Evolutionary conservation across 768 basidiomycete genomes (phyloP).

Genomic region (Mycena albidolilacea): DNA sequence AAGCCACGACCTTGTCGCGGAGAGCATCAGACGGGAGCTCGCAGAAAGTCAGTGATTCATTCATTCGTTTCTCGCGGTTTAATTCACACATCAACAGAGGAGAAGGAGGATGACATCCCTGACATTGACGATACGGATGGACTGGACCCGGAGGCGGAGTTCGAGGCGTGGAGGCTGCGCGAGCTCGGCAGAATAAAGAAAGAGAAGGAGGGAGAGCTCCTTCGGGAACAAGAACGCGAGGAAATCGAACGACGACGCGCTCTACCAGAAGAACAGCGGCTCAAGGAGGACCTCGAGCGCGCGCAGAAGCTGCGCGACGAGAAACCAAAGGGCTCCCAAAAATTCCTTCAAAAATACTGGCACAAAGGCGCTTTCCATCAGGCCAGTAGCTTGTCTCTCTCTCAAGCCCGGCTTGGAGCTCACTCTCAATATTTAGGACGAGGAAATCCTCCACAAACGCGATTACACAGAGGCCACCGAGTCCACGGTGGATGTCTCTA

Average conservation of each 20-base stretch:
- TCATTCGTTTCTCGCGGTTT: conserved; percentile 10
- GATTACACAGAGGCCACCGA: conserved; percentile 94
- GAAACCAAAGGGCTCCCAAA: conserved; percentile 92
- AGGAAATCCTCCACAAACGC: conserved; percentile 85
- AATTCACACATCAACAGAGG: conserved; percentile 67
- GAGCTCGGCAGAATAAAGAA: conserved; percentile 94
- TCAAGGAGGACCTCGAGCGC: conserved; percentile 92
- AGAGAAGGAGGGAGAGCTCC: conserved; percentile 91
- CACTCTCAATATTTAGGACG: conserved; percentile 69
- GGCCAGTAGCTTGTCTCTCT: conserved; percentile 56
- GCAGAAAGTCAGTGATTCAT: conserved; percentile 80
- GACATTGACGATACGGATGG: conserved; percentile 98
- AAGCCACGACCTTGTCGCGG: conserved; percentile 93
- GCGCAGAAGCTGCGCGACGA: conserved; percentile 88
- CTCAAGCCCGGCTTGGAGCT: background rate
- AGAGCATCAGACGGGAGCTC: conserved; percentile 92
- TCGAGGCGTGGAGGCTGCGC: conserved; percentile 96
- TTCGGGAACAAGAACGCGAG: conserved; percentile 86
- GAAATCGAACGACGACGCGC: conserved; percentile 94
- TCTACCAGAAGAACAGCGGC: conserved; percentile 91
- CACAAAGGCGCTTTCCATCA: conserved; percentile 99
- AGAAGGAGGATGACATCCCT: conserved; percentile 85
- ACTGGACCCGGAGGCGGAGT: conserved; percentile 89
- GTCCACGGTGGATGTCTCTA: conserved; percentile 88
- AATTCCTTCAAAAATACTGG: conserved; percentile 98